These are phyloP conservation scores for Scheffersomyces ergatensis DNA, from an alignment of 805 yeast genomes.

Conservation along the genomic window DNA sequence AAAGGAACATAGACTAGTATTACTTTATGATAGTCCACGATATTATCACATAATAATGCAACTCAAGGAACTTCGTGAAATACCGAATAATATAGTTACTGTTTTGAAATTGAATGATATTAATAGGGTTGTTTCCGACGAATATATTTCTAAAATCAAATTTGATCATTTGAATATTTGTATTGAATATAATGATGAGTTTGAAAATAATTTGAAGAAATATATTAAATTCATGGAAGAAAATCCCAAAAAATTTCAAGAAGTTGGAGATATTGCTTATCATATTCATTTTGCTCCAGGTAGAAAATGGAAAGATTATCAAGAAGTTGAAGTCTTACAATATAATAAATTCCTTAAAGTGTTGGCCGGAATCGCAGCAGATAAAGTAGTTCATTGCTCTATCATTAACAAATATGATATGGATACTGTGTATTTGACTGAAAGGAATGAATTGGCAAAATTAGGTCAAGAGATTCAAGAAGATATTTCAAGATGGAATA, in stretches of 20 bases:
- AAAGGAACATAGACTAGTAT: slow-evolving; percentile 10
- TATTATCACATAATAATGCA: slow-evolving; percentile 25
- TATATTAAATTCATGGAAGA: slow-evolving; percentile 18
- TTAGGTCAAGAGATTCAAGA: slow-evolving; percentile 36
- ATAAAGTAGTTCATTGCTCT: slow-evolving; percentile 36
- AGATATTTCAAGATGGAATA: slow-evolving; percentile 33
- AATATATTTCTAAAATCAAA: slow-evolving; percentile 8
- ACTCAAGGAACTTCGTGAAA: slow-evolving; percentile 18
- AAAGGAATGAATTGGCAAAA: slow-evolving; percentile 25
- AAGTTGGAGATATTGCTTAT: slow-evolving; percentile 23
- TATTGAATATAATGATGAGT: slow-evolving; percentile 29
- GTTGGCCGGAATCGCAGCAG: slow-evolving; percentile 18
- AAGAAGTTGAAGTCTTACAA: slow-evolving; percentile 17
- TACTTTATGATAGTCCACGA: slow-evolving; percentile 25
- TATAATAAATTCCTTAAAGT: slow-evolving; percentile 23
- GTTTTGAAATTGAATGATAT: slow-evolving; percentile 18
- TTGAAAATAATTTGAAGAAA: slow-evolving; percentile 19
- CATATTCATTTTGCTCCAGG: slow-evolving; percentile 33
- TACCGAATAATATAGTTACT: slow-evolving; percentile 14
- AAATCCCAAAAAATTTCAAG: slow-evolving; percentile 12
- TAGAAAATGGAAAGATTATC: slow-evolving; percentile 31
- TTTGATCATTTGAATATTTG: slow-evolving; percentile 25
- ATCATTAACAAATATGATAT: slow-evolving; percentile 35
- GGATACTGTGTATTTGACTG: slow-evolving; percentile 32
- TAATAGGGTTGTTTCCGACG: slow-evolving; percentile 7